phyloP scores from a whole-genome alignment of 805 yeast species.

The Hagleromyces aurorensis region DNA sequence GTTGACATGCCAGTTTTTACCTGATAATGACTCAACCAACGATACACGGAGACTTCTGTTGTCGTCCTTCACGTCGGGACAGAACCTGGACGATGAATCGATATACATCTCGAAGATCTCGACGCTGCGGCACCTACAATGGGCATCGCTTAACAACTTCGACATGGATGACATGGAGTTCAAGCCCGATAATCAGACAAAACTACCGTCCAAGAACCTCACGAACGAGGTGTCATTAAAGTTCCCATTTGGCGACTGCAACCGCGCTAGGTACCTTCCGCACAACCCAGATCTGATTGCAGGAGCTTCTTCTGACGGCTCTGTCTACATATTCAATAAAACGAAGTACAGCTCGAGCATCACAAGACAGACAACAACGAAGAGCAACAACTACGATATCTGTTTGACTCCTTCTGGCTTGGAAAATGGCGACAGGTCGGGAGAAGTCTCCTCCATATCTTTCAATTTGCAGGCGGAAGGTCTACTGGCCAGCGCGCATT shows the following conservation, averaged over 20 bases:
- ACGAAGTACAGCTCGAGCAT: conserved; percentile 63
- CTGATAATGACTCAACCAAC: conserved; percentile 32
- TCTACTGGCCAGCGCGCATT: conserved; percentile 47
- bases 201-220: conserved; percentile 24
- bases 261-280: conserved; percentile 67
- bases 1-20: conserved; percentile 61
- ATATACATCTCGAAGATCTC: conserved; percentile 25
- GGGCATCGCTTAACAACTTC: conserved; percentile 32
- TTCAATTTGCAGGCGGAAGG: conserved; percentile 71
- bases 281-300: conserved; percentile 81
- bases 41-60: conserved; percentile 26
- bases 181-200: conserved; percentile 26
- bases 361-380: conserved; percentile 10
- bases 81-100: conserved; percentile 30
- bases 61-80: conserved; percentile 31
- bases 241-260: conserved; percentile 48
- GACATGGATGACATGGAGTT: conserved; percentile 34
- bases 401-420: conserved; percentile 10
- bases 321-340: conserved; percentile 62
- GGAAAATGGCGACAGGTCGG: conserved; percentile 18
- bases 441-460: conserved; percentile 61
- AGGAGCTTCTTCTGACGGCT: conserved; percentile 59
- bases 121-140: conserved; percentile 24
- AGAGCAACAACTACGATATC: conserved; percentile 14
- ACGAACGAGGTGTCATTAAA: conserved; percentile 21